These are phyloP conservation scores for Geosmithia putterillii DNA, from an alignment of 2,329 filamentous ascomycete species.

Conservation along the genomic window DNA sequence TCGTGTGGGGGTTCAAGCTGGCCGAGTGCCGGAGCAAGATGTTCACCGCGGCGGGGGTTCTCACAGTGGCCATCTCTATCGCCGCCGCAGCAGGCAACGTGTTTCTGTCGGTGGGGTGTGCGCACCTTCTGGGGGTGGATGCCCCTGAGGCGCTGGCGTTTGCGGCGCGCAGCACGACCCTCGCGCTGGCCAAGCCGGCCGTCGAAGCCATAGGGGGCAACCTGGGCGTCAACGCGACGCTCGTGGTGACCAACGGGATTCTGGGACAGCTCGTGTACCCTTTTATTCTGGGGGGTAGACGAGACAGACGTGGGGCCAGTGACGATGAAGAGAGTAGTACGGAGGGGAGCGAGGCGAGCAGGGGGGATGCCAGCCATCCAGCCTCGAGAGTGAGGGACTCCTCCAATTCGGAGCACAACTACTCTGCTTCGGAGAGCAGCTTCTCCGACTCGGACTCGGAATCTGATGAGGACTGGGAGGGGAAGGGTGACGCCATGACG, in stretches of 20 bases:
- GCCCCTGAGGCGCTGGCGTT: constrained; percentile 27
- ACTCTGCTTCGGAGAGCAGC: not conserved
- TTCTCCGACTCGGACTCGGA: not conserved
- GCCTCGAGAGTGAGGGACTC: too few relatives aligned
- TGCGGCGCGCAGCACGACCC: constrained; percentile 35
- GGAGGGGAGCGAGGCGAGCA: not conserved
- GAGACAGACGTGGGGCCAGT: not conserved
- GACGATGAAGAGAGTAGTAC: not conserved
- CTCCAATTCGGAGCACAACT: not conserved
- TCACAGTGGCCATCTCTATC: constrained; percentile 22
- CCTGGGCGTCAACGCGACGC: constrained; percentile 30
- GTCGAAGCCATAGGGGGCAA: constrained; percentile 31
- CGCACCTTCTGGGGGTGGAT: constrained; percentile 21
- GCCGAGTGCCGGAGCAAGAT: constrained; percentile 35
- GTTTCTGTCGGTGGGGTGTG: constrained; percentile 24
- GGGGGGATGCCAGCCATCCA: too few relatives aligned
- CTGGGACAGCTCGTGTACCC: constrained; percentile 27
- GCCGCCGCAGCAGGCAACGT: constrained; percentile 27
- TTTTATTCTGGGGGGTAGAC: constrained; percentile 13
- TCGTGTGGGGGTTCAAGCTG: constrained; percentile 41
- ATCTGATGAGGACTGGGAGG: not conserved
- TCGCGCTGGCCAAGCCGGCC: constrained; percentile 35
- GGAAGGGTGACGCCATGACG: constrained; percentile 12
- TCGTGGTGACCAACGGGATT: constrained; percentile 40
- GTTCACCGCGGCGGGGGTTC: constrained; percentile 26